Base-by-base conservation (phyloP, 306 rosid genomes). In the Herpetospermum pedunculosum region DNA sequence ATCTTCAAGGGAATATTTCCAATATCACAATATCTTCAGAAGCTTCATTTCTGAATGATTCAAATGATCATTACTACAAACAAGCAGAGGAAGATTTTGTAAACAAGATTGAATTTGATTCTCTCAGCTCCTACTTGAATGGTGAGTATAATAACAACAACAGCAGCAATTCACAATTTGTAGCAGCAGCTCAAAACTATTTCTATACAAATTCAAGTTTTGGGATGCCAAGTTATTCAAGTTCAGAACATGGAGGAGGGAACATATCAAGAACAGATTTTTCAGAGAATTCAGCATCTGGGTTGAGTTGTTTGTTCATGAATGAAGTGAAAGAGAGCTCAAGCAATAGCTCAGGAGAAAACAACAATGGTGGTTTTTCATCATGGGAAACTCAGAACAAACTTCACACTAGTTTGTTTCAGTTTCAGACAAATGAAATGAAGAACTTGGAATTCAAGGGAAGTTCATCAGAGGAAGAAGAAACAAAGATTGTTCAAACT, bases 331-430 rank as follows among this genome's bases (percentile, higher is more conserved):
- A 88, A 77, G 96, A 90, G 46, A 84, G 87, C 50, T 92, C 93
- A 5, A 93, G 96, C 88, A 93, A 89, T 49, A 90, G 96, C 86
- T 92, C 98, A 63, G 77, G 83, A 48, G 89, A 90, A 41, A 18
- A 7, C 13, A 34, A 64, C 4, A 87, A 83, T 85, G 90, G 79
- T 15, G 59, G 49, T 15, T 84, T 77, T 48, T 59, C 86, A 2
- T 59, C 86, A 2, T 90, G 98, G 98, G 96, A 90, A 4, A 80
- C 81, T 11, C 88, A 90, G 26, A 85, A 85, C 78, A 88, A 83
- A 49, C 72, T 86, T 9, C 97, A 90, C 3, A 74, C 86, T 62
- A 74, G 86, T 63, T 77, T 86, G 78, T 83, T 88, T 73, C 92
- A 90, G 84, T 86, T 86, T 77, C 91, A 83, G 37, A 70, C 43